phyloP scores from a whole-genome alignment of 768 basidiomycete genomes.

The Megacollybia marginata region DNA sequence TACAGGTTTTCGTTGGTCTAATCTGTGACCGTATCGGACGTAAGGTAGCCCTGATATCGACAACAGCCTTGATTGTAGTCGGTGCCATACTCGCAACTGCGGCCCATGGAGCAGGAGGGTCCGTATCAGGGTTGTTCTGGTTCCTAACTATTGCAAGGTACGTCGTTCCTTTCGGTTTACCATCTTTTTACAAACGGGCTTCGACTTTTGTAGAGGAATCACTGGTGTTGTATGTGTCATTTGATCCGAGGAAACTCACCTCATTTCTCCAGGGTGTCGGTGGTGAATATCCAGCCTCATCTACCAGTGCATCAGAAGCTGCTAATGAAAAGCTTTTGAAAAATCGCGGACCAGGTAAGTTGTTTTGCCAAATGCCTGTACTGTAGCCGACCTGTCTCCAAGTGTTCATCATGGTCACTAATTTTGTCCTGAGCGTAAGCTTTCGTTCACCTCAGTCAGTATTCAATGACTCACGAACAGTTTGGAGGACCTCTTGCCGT shows the following conservation, averaged over 20 bases:
- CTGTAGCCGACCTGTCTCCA: background rate
- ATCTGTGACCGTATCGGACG: slow-evolving; percentile 71
- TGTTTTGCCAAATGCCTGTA: background rate
- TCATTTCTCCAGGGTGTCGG: slow-evolving; percentile 48
- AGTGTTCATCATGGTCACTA: slow-evolving; percentile 75
- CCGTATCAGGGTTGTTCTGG: slow-evolving; percentile 58
- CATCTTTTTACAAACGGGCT: background rate
- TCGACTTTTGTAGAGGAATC: slow-evolving; percentile 38
- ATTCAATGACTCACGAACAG: slow-evolving; percentile 18
- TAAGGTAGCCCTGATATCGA: slow-evolving; percentile 65
- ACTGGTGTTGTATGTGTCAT: slow-evolving; percentile 48
- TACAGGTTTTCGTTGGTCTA: slow-evolving; percentile 52
- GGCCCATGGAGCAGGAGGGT: slow-evolving; percentile 47
- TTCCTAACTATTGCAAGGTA: slow-evolving; percentile 56
- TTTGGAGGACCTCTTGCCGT: slow-evolving; percentile 65
- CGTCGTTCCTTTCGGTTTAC: background rate
- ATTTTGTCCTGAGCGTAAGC: slow-evolving; percentile 56
- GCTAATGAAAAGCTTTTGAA: slow-evolving; percentile 60
- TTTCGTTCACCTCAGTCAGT: background rate
- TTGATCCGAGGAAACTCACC: background rate
- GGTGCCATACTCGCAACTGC: slow-evolving; percentile 65
- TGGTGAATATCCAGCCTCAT: slow-evolving; percentile 66
- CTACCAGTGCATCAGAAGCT: slow-evolving; percentile 47
- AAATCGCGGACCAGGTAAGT: slow-evolving; percentile 50
- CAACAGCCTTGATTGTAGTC: slow-evolving; percentile 62